Percentiles rank a stretch among this genome's conserved stretches.
phyloP scores from a whole-genome alignment of 768 basidiomycete genomes.

The Inosperma sp. region DNA sequence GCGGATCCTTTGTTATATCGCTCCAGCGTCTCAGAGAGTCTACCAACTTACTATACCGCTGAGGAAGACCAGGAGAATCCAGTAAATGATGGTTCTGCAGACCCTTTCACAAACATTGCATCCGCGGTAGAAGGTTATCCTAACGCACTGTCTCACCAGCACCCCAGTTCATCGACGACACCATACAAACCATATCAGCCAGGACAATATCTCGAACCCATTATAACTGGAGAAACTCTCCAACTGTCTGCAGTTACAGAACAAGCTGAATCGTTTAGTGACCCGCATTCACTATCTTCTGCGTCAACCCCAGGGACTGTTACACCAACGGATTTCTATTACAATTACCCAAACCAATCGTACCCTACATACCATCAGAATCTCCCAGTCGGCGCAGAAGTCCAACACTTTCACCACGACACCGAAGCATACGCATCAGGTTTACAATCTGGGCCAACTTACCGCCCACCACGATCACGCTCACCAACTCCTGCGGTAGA shows the following conservation, averaged over 20 bases:
- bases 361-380: conserved; percentile 21
- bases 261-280: conserved; percentile 26
- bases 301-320: conserved; percentile 12
- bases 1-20: conserved; percentile 27
- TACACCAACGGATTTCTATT: conserved; percentile 27
- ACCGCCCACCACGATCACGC: conserved; percentile 56
- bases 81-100: conserved; percentile 8
- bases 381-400: conserved; percentile 32
- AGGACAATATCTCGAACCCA: conserved; percentile 56
- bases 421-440: conserved; percentile 69
- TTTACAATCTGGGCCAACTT: conserved; percentile 44
- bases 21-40: conserved; percentile 30
- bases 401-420: conserved; percentile 63
- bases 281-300: conserved; percentile 24
- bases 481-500: conserved; percentile 74
- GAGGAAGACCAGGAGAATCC: conserved; percentile 21
- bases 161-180: conserved; percentile 13
- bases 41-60: conserved; percentile 12
- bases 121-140: conserved; percentile 20
- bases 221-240: conserved; percentile 61
- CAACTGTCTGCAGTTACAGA: conserved; percentile 33
- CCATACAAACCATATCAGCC: conserved; percentile 51
- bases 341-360: conserved; percentile 34
- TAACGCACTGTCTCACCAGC: conserved; percentile 13
- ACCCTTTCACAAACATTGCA: conserved; percentile 23